Evolutionary conservation across 495 filamentous ascomycete species (phyloP).

Genomic region (Bathelium albidoporum): DNA sequence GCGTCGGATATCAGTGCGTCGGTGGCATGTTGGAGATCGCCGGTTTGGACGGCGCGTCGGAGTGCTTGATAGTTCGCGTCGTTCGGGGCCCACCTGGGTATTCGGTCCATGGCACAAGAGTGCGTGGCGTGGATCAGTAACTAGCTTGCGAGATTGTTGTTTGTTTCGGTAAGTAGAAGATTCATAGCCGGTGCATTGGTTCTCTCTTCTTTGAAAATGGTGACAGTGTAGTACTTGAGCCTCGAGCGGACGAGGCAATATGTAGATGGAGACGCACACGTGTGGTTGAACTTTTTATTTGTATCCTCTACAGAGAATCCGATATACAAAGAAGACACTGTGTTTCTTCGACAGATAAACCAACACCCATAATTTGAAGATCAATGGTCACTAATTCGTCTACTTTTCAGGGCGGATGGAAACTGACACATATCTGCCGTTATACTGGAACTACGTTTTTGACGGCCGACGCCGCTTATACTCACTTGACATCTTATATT

Average conservation of each 20-base stretch:
- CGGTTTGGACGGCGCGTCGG: neutral
- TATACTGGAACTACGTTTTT: too few relatives aligned
- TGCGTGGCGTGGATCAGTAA: neutral
- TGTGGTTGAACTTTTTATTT: neutral
- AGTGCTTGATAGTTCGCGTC: neutral
- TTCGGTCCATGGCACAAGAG: neutral
- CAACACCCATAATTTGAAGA: neutral
- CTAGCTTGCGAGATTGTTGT: neutral
- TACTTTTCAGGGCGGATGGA: too few relatives aligned
- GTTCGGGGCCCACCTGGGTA: neutral
- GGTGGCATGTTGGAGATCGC: neutral
- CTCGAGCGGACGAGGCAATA: neutral
- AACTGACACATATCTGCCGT: too few relatives aligned
- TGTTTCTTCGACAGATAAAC: neutral
- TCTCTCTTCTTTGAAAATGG: neutral
- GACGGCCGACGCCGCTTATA: too few relatives aligned
- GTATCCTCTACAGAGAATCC: neutral
- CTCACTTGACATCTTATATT: too few relatives aligned
- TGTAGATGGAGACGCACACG: neutral
- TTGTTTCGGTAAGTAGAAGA: neutral
- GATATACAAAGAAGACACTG: neutral
- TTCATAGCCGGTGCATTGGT: too few relatives aligned
- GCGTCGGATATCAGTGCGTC: neutral
- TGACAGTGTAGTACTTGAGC: neutral
- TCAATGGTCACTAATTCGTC: too few relatives aligned